Evolutionary conservation across 2,329 filamentous ascomycete species (phyloP).

Genomic region (Aspergillus unguis): DNA sequence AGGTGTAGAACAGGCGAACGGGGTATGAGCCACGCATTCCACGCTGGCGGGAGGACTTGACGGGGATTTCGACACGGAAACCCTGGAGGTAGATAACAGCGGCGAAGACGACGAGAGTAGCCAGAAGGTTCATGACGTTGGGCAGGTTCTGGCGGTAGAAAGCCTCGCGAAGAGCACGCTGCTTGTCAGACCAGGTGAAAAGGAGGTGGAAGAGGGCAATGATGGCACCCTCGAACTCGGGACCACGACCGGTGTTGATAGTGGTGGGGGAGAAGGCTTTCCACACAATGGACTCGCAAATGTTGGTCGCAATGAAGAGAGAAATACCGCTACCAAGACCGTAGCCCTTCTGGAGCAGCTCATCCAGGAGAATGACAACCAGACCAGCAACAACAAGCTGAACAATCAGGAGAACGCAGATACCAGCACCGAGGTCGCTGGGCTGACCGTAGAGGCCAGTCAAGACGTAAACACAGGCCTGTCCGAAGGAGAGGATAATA

Average conservation of each 20-base stretch:
- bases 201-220: slow-evolving; percentile 97
- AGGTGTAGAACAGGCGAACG: slow-evolving; percentile 98
- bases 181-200: slow-evolving; percentile 99
- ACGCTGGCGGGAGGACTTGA: slow-evolving; percentile 99
- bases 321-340: slow-evolving; percentile 98
- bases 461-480: slow-evolving; percentile 96
- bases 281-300: slow-evolving; percentile 99
- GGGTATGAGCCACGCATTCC: slow-evolving; percentile 98
- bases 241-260: slow-evolving; percentile 98
- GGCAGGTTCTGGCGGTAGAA: slow-evolving; percentile 99
- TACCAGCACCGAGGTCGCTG: slow-evolving; percentile 92
- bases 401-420: slow-evolving; percentile 96
- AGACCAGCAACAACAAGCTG: slow-evolving; percentile 96
- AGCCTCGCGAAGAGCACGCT: slow-evolving; percentile 93
- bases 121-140: slow-evolving; percentile 98
- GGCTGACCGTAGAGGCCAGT: slow-evolving; percentile 97
- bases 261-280: slow-evolving; percentile 99
- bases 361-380: slow-evolving; percentile 98
- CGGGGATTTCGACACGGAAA: slow-evolving; percentile 99
- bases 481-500: slow-evolving; percentile 95
- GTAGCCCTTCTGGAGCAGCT: slow-evolving; percentile 99
- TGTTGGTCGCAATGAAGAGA: slow-evolving; percentile 99
- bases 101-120: slow-evolving; percentile 88
- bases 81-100: slow-evolving; percentile 99
- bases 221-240: slow-evolving; percentile 97